Conservation (phyloP, 108 stramenopile species). For the Cyclostephanos tholiformis region DNA sequence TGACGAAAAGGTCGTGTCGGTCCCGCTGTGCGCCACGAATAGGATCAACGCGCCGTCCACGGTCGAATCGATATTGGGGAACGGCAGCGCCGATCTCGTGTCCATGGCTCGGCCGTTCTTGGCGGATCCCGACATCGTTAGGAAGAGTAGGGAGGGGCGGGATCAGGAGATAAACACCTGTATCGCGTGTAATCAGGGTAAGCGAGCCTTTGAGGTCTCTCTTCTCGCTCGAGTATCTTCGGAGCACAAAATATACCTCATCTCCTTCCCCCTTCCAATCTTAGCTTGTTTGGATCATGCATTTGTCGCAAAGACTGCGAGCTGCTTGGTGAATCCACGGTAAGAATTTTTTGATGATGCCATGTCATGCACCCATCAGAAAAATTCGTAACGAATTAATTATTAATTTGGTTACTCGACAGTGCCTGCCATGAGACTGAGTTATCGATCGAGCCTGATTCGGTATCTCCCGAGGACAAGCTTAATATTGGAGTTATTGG, state of each 20-base stretch:
- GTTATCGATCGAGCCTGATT: constrained; percentile 49
- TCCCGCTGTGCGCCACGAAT: constrained; percentile 96
- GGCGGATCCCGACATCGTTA: constrained; percentile 93
- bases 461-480: constrained; percentile 47
- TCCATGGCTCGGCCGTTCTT: constrained; percentile 97
- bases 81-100: constrained; percentile 88
- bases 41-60: constrained; percentile 94
- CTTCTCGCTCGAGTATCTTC: not conserved
- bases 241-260: not conserved
- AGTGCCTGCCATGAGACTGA: constrained; percentile 94
- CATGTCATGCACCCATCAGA: not conserved
- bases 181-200: constrained; percentile 95
- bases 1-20: constrained; percentile 69
- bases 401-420: not conserved
- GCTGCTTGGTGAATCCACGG: constrained; percentile 95
- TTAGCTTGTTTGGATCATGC: constrained; percentile 97
- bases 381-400: not conserved
- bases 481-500: constrained; percentile 92
- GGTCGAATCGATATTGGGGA: constrained; percentile 78
- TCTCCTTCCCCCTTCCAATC: not conserved
- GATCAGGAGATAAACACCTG: constrained; percentile 95
- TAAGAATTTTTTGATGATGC: not conserved
- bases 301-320: constrained; percentile 93
- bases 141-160: constrained; percentile 81
- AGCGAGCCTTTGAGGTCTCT: not conserved